Base-by-base conservation (phyloP, 495 filamentous ascomycete species). In the Bryoglossum gracile region DNA sequence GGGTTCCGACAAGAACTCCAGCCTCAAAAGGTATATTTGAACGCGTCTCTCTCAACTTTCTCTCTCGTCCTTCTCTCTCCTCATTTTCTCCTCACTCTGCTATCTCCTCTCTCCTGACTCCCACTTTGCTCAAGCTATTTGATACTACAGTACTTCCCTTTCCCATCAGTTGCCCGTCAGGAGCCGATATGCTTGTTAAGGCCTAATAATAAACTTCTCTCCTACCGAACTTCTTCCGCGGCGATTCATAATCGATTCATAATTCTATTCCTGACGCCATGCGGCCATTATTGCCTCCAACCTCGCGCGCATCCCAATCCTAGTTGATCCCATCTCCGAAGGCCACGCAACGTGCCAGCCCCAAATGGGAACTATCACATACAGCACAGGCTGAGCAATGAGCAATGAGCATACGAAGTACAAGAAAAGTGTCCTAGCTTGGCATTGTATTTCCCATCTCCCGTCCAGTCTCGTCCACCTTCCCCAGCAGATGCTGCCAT, bases 341-440 rank as follows among this genome's bases (percentile, higher is more conserved):
- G 44, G 33, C 44, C 44, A 26, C 44, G 44, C 44, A 47, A 47
- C 1, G 23, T n/a, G 8, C 44, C 22, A 47, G 19, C 32, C 32
- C 6, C 34, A 18, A 38, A 38, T 38, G 14, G n/a, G 41, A 9
- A 13, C 41, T 45, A 11, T 36, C 43, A 35, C 1, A 23, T 16
- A 11, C 14, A 19, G n/a, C 43, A n/a, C n/a, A n/a, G n/a, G n/a
- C n/a, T n/a, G n/a, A n/a, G n/a, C n/a, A n/a, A n/a, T n/a, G n/a
- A n/a, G n/a, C n/a, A n/a, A n/a, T n/a, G n/a, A n/a, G n/a, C n/a
- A n/a, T n/a, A n/a, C n/a, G n/a, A n/a, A n/a, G n/a, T n/a, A n/a
- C n/a, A n/a, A n/a, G n/a, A n/a, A n/a, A n/a, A n/a, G 34, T 43
- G 41, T n/a, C 41, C 41, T 43, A 14, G 13, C 32, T 23, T 43